Evolutionary conservation across 2,329 filamentous ascomycete species (phyloP), one percentile per base, ranked within the genome.

Genomic region (Coleophoma cylindrospora): DNA sequence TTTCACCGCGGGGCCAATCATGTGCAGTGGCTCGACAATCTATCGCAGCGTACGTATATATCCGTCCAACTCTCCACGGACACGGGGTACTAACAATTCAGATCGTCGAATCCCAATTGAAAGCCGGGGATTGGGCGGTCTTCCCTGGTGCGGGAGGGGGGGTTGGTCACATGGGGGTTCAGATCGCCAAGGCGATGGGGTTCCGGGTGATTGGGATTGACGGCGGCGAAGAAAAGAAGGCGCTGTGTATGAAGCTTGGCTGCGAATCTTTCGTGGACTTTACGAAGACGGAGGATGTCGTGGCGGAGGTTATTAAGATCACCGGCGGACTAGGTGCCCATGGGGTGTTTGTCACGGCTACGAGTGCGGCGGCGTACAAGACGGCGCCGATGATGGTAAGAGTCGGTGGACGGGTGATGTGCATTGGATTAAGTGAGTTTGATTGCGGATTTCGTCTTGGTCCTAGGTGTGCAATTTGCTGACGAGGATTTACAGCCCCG

Each of bases 221-320:
- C 19, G 19, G 33, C 11, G 43, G 50, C 3, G 15, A 22, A 9
- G 50, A 53, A 15, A 51, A 50, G 27, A 12, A 34, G 11, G 19
- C 34, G 4, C 48, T 55, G 3, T 48, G 43, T 33, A 21, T 34
- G 8, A 47, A 33, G 53, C 81, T 95, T 45, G 90, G 90, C 41
- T 83, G 87, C 4, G 69, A 75, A 41, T 69, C 76, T 44, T 96
- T 85, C 61, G 77, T 96, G 66, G 91, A 96, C 75, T 96, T 92
- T 68, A 74, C 72, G 47, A 83, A 71, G 51, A 84, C 94, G 59
- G 81, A 81, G 59, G 87, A 91, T 55, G 90, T 96, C 58, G 87
- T 89, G 74, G 82, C 80, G 58, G 88, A 92, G 55, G 90, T 96
- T 57, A 87, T 49, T 10, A 21, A 34, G 12, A 41, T 52, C n/a